These are phyloP conservation scores for Saccharomycopsis amapae DNA, from an alignment of 805 yeast species.

Conservation along the genomic window DNA sequence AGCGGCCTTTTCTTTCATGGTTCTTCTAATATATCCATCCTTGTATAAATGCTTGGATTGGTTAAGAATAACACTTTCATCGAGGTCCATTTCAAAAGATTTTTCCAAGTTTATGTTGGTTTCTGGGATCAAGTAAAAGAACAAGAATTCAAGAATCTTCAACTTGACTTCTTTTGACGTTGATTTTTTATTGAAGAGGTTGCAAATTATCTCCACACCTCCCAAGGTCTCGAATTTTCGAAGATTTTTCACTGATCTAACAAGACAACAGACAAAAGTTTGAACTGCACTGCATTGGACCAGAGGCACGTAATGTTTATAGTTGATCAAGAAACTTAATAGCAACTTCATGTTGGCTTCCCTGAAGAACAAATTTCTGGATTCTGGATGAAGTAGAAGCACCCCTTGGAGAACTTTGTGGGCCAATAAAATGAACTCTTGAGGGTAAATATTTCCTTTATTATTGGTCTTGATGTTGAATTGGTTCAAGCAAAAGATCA, in stretches of 20 bases:
- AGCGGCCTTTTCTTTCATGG: conserved; percentile 39
- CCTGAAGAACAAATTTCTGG: conserved; percentile 43
- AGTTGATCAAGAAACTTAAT: conserved; percentile 11
- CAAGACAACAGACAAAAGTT: conserved; percentile 49
- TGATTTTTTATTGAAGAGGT: conserved; percentile 33
- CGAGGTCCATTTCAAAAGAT: conserved; percentile 16
- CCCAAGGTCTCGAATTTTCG: conserved; percentile 49
- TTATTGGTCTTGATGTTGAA: conserved; percentile 21
- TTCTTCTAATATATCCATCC: conserved; percentile 29
- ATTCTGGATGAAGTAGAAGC: conserved; percentile 49
- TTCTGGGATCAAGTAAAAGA: conserved; percentile 65
- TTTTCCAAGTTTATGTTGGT: conserved; percentile 24
- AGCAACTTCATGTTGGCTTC: conserved; percentile 32
- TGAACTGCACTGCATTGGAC: conserved; percentile 40
- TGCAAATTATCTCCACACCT: conserved; percentile 50
- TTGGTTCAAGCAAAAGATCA: conserved; percentile 28
- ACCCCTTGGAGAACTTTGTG: conserved; percentile 50
- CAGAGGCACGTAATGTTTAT: conserved; percentile 18
- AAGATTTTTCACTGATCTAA: conserved; percentile 49
- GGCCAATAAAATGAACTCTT: conserved; percentile 23
- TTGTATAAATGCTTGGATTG: conserved; percentile 16
- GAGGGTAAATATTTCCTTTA: conserved; percentile 18
- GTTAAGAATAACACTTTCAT: conserved; percentile 20
- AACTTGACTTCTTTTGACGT: conserved; percentile 50
- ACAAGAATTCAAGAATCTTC: conserved; percentile 59